Evolutionary conservation across 2,329 filamentous ascomycete genomes (phyloP), one percentile per base, ranked within the genome.

Genomic region (Cucurbitaria berberidis): DNA sequence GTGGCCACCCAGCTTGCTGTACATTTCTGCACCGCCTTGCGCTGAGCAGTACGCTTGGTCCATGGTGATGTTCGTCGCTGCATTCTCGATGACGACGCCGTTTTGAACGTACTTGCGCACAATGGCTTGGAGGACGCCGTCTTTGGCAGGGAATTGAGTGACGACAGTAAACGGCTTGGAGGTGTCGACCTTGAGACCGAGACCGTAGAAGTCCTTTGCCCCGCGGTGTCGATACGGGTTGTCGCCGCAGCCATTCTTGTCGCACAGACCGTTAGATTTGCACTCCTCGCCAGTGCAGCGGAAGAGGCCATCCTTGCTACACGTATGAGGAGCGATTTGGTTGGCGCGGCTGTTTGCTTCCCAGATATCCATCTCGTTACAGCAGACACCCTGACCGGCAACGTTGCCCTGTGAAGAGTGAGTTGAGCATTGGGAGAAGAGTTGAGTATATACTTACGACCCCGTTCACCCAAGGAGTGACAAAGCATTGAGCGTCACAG

Each of bases 31-130:
- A 3, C 66, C 67, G n/a, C 61, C 58, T 44, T 67, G 63, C 3
- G 60, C 59, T 21, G 44, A 42, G 60, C 72, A 74, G 61, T 59
- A 74, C 1, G 46, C 62, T 24, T 74, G 69, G 46, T 72, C 57
- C 57, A 74, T 67, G 27, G 64, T 66, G n/a, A 71, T 57, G 36
- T 69, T 67, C 29, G 55, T 44, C 15, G 79, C 67, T 8, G 81
- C 79, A 76, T 88, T 86, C 62, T 81, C 75, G 62, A 88, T 83
- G 55, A 86, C 79, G 30, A 77, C 77, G 60, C 84, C 84, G 72
- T 84, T 76, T 76, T 89, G 87, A 51, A 87, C 81, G 72, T 89
- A 89, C 74, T 87, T 80, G 63, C 86, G 84, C 63, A 81, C 82
- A 72, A 89, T 86, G 72, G 86, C 81, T 46, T 76, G 78, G 43